Evolutionary conservation across 139 green algal genomes (phyloP).

Genomic region (Chlamydomonas sp.): DNA sequence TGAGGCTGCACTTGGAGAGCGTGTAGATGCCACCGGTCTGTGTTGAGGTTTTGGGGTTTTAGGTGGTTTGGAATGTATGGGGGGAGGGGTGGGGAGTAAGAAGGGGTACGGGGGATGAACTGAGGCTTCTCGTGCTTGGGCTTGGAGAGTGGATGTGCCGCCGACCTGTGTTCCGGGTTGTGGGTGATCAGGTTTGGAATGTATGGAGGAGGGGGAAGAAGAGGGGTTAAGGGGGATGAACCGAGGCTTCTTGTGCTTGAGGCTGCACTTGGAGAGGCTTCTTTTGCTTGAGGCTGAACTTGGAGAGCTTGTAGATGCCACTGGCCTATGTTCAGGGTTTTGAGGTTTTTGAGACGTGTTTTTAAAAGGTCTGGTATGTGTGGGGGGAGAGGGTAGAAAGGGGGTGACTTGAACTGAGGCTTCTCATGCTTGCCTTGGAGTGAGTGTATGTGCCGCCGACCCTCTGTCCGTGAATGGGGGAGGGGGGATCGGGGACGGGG

Average conservation of each 20-base stretch:
- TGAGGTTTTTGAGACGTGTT: too few species aligned
- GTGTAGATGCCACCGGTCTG: slow-evolving; percentile 69
- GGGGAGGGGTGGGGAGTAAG: too few species aligned
- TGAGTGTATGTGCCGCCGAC: slow-evolving; percentile 74
- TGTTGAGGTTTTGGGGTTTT: too few species aligned
- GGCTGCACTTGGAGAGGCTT: slow-evolving; percentile 70
- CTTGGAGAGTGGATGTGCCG: slow-evolving; percentile 65
- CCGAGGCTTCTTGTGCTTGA: slow-evolving; percentile 56
- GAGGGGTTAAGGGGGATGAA: slow-evolving; percentile 73
- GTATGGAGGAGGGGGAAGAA: too few species aligned
- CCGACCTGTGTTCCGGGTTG: slow-evolving; percentile 57
- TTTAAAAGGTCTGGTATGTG: not conserved
- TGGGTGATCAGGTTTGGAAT: too few species aligned
- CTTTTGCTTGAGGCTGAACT: slow-evolving; percentile 68
- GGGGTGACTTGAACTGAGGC: slow-evolving; percentile 67
- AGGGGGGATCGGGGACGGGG: too few species aligned
- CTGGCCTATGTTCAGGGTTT: slow-evolving; percentile 55
- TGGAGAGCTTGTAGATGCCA: slow-evolving; percentile 73
- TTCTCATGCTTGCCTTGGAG: slow-evolving; percentile 64
- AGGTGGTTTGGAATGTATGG: not conserved
- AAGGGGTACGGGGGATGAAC: slow-evolving; percentile 70
- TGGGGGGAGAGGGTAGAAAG: too few species aligned
- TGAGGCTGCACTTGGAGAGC: slow-evolving; percentile 74
- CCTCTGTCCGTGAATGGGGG: too few species aligned
- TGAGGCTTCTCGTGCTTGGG: slow-evolving; percentile 56